Conservation (phyloP, 2,329 filamentous ascomycete species). For the Xylariaceae sp. region DNA sequence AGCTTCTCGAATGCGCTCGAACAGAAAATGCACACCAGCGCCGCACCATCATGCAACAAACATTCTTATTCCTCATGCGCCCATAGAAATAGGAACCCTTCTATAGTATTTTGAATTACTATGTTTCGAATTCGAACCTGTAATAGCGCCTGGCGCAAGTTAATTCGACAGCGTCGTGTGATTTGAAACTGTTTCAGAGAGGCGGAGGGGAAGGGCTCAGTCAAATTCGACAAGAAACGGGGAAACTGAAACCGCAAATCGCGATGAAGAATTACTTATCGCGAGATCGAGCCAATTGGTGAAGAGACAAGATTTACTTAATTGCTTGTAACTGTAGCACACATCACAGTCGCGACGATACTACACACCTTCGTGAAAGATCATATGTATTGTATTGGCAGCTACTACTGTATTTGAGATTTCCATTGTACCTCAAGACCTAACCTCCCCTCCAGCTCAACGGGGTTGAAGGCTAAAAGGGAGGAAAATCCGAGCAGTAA, state of each 20-base stretch:
- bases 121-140: not conserved
- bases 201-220: not conserved
- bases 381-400: conserved; percentile 27
- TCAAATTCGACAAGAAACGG: not conserved
- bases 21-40: too few relatives aligned
- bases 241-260: not conserved
- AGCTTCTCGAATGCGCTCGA: too few relatives aligned
- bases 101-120: not conserved
- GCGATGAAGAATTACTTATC: not conserved
- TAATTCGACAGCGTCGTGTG: not conserved
- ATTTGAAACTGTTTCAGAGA: not conserved
- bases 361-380: conserved; percentile 2
- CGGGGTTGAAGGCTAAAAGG: conserved; percentile 9
- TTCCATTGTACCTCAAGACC: conserved; percentile 22
- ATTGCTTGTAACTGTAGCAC: not conserved
- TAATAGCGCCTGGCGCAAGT: not conserved
- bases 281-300: not conserved
- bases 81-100: not conserved
- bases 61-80: too few relatives aligned
- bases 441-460: conserved; percentile 15
- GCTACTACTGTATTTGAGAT: conserved; percentile 21
- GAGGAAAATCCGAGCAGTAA: conserved; percentile 1
- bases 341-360: not conserved
- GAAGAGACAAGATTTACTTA: not conserved
- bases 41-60: too few relatives aligned